Evolutionary conservation across 2,329 filamentous ascomycete species (phyloP).

Genomic region (Bimuria novae-zelandiae): DNA sequence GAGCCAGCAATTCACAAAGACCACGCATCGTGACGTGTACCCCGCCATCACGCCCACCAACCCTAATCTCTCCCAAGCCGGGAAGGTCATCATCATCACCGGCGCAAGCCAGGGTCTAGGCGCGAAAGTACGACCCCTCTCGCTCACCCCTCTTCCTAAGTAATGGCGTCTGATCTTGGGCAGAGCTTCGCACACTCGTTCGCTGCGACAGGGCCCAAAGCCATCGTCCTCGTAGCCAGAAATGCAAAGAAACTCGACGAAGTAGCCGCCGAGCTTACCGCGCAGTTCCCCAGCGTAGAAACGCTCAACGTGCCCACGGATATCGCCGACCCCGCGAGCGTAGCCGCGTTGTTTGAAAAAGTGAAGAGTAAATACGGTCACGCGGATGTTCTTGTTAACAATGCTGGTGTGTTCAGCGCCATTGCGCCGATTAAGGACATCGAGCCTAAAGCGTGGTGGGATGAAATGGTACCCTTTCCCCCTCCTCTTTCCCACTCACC

Average conservation of each 20-base stretch:
- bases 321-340: too few species aligned
- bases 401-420: too few species aligned
- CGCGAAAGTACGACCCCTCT: too few species aligned
- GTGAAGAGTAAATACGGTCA: slow-evolving; percentile 26
- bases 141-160: too few species aligned
- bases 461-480: too few species aligned
- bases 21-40: slow-evolving; percentile 45
- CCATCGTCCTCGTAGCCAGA: slow-evolving; percentile 42
- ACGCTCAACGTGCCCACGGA: too few species aligned
- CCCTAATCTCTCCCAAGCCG: slow-evolving; percentile 38
- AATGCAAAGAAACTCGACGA: slow-evolving; percentile 30
- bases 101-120: slow-evolving; percentile 50
- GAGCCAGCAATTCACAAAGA: slow-evolving; percentile 19
- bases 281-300: too few species aligned
- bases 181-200: slow-evolving; percentile 43
- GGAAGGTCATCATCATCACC: slow-evolving; percentile 49
- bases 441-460: too few species aligned
- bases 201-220: slow-evolving; percentile 42
- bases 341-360: too few species aligned
- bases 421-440: too few species aligned
- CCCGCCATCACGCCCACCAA: slow-evolving; percentile 46
- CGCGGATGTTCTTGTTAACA: slow-evolving; percentile 29
- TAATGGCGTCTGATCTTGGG: not conserved
- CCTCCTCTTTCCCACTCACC: too few species aligned
- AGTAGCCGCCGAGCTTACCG: too few species aligned